These are phyloP conservation scores for Boletus smithii DNA, from an alignment of 1,284 basidiomycete genomes.

Conservation along the genomic window DNA sequence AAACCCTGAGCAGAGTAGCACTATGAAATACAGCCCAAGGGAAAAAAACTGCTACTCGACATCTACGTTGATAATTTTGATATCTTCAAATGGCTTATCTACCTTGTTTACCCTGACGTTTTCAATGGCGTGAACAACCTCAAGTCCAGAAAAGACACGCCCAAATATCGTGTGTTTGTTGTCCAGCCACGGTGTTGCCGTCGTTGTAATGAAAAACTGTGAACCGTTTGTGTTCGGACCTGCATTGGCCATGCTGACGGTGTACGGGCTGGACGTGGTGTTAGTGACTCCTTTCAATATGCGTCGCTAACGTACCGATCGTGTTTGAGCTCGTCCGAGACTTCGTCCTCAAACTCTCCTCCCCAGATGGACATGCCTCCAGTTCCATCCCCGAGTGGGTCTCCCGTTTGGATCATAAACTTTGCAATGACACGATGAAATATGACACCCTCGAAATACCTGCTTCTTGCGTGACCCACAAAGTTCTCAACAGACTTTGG, in stretches of 20 bases:
- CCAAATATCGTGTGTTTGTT: slow-evolving; percentile 97
- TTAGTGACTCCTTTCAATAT: slow-evolving; percentile 9
- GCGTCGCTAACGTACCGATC: slow-evolving; percentile 60
- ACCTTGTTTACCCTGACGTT: slow-evolving; percentile 74
- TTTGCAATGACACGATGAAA: slow-evolving; percentile 99
- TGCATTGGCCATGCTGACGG: slow-evolving; percentile 99
- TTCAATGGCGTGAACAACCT: slow-evolving; percentile 85
- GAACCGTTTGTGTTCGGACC: slow-evolving; percentile 92
- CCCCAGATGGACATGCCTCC: slow-evolving; percentile 98
- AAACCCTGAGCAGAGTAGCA: slow-evolving; percentile 41
- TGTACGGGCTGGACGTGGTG: slow-evolving; percentile 69
- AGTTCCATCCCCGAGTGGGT: slow-evolving; percentile 95
- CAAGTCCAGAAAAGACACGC: slow-evolving; percentile 75
- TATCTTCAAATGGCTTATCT: slow-evolving; percentile 88
- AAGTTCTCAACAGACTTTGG: slow-evolving; percentile 98
- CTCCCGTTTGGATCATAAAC: slow-evolving; percentile 99
- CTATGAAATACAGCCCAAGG: slow-evolving; percentile 27
- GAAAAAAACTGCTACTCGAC: slow-evolving; percentile 45
- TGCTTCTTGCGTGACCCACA: slow-evolving; percentile 86
- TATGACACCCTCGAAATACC: slow-evolving; percentile 91
- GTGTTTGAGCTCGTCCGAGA: slow-evolving; percentile 84
- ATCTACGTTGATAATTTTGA: slow-evolving; percentile 81
- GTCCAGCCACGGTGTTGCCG: slow-evolving; percentile 92
- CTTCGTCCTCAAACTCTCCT: slow-evolving; percentile 93
- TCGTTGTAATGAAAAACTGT: slow-evolving; percentile 99